Conservation (phyloP, 225 moss, liverwort and hornwort genomes). For the Anthoceros angustus region DNA sequence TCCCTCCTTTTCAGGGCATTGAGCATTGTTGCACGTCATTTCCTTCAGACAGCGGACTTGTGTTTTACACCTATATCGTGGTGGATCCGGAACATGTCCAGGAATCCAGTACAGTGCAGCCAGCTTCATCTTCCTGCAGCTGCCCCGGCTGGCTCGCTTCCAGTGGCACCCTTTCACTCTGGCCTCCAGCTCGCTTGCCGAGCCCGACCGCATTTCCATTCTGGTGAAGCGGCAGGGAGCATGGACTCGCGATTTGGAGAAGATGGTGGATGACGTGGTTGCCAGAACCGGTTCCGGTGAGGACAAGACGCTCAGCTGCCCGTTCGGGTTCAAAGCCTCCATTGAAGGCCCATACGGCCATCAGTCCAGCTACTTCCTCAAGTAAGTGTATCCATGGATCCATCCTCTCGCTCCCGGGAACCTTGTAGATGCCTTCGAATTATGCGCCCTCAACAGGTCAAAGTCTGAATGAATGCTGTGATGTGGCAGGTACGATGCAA, state of each 20-base stretch:
- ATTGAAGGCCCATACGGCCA: constrained; percentile 17
- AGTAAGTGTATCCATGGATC: constrained; percentile 7
- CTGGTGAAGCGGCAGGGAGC: constrained; percentile 42
- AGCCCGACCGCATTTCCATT: constrained; percentile 24
- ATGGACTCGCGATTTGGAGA: constrained; percentile 22
- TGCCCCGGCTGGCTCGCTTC: constrained; percentile 27
- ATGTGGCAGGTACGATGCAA: constrained; percentile 12
- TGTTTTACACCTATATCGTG: no score
- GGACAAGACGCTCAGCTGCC: constrained; percentile 1
- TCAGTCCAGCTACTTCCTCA: constrained; percentile 10
- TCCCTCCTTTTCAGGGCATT: background rate
- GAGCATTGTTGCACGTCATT: background rate
- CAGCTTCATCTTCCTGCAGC: constrained; percentile 12
- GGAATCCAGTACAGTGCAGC: background rate
- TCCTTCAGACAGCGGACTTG: no score
- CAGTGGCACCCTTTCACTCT: constrained; percentile 58
- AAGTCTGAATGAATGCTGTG: background rate
- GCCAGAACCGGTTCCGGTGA: background rate
- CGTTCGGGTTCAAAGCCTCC: constrained; percentile 15
- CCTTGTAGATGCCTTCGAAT: background rate
- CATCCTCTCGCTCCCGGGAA: background rate
- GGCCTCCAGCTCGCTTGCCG: constrained; percentile 26
- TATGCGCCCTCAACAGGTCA: background rate
- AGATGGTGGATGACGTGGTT: constrained; percentile 14
- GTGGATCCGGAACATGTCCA: background rate